Evolutionary conservation across 306 rosid genomes (phyloP).

Genomic region (Quercus engelmannii): DNA sequence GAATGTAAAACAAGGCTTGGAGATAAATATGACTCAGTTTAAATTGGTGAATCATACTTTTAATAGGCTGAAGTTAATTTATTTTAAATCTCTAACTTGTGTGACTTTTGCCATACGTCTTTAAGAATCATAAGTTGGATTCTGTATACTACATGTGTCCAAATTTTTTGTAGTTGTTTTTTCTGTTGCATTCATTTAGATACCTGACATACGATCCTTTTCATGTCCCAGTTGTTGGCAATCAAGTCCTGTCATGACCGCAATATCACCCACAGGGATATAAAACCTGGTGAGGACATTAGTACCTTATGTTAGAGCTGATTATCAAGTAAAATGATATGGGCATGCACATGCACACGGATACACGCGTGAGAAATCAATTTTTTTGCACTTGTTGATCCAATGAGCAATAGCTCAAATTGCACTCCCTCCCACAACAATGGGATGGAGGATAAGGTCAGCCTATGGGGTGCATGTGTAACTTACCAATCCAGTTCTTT

Average conservation of each 20-base stretch:
- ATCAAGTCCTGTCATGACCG: slow-evolving; percentile 93
- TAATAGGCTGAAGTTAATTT: too few relatives aligned
- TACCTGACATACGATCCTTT: slow-evolving; percentile 12
- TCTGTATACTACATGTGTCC: not conserved
- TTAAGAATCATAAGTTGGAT: not conserved
- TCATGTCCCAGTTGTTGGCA: slow-evolving; percentile 64
- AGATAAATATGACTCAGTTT: too few relatives aligned
- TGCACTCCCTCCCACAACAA: too few relatives aligned
- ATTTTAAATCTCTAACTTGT: too few relatives aligned
- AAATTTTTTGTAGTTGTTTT: not conserved
- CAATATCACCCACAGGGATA: slow-evolving; percentile 93
- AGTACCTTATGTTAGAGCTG: slow-evolving; percentile 11
- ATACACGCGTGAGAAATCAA: not conserved
- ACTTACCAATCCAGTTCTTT: too few relatives aligned
- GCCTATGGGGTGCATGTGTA: too few relatives aligned
- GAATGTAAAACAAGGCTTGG: too few relatives aligned
- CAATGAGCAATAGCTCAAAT: not conserved
- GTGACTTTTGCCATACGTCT: too few relatives aligned
- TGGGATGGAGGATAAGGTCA: too few relatives aligned
- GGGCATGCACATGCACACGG: not conserved
- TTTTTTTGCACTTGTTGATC: slow-evolving; percentile 12
- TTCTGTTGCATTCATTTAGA: not conserved
- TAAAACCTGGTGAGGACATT: slow-evolving; percentile 83
- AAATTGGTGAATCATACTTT: too few relatives aligned
- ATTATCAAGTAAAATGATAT: not conserved